Percentiles rank a stretch among this genome's conserved stretches.
phyloP scores from a whole-genome alignment of 805 yeast species.

The Starmerella apicola region DNA sequence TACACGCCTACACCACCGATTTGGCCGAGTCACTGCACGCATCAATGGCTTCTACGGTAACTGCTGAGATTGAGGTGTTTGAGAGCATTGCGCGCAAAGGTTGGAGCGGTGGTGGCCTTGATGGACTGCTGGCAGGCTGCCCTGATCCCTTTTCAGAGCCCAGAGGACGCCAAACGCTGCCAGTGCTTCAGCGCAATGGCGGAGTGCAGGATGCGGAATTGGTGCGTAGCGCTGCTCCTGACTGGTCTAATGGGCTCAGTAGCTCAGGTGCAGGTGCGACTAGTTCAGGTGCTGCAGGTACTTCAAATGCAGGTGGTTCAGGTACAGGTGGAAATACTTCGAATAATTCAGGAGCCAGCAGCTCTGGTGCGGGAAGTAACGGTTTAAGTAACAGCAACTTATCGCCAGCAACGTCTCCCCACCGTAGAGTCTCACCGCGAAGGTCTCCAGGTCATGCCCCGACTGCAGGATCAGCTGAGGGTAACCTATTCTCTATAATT shows the following conservation, averaged over 20 bases:
- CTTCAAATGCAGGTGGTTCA: background rate
- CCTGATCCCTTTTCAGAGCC: slow-evolving; percentile 44
- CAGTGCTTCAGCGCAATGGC: background rate
- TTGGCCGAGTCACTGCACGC: slow-evolving; percentile 44
- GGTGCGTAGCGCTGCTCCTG: too few species aligned
- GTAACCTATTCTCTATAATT: slow-evolving; percentile 21
- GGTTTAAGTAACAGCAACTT: background rate
- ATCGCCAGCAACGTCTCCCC: background rate
- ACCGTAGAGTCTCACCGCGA: background rate
- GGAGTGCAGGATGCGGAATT: background rate
- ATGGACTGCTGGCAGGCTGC: slow-evolving; percentile 47
- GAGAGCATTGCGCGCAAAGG: slow-evolving; percentile 77
- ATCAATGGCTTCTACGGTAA: slow-evolving; percentile 49
- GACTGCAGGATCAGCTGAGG: slow-evolving; percentile 7
- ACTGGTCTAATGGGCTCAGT: too few species aligned
- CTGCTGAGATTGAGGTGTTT: slow-evolving; percentile 70
- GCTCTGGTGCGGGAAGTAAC: background rate
- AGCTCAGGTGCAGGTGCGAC: background rate
- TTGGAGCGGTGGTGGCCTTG: slow-evolving; percentile 80
- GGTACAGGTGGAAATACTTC: background rate
- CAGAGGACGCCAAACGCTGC: background rate
- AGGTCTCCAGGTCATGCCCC: background rate
- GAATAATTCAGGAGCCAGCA: background rate
- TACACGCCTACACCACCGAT: slow-evolving; percentile 49
- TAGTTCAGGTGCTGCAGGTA: too few species aligned